Conservation (phyloP, 2,329 filamentous ascomycete genomes). For the Fonsecaea monophora region DNA sequence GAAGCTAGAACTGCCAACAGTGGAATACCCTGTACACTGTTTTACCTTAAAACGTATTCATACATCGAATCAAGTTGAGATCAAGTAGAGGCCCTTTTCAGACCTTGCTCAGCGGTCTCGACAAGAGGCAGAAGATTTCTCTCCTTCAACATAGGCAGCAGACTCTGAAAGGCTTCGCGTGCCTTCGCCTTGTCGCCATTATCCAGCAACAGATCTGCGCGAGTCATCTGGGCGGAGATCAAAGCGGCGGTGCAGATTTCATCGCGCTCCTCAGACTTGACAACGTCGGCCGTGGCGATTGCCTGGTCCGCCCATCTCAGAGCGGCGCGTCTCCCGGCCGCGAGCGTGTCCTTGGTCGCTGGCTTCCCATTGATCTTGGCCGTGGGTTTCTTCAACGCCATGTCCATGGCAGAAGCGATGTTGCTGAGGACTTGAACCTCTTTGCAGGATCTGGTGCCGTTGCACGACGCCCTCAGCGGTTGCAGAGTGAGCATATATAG, state of each 20-base stretch:
- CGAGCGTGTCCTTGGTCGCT: slow-evolving; percentile 33
- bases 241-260: slow-evolving; percentile 36
- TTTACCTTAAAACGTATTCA: not conserved
- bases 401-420: slow-evolving; percentile 39
- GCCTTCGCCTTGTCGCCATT: slow-evolving; percentile 36
- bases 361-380: slow-evolving; percentile 40
- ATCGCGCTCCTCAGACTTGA: slow-evolving; percentile 36
- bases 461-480: slow-evolving; percentile 37
- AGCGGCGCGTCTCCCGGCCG: slow-evolving; percentile 33
- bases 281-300: slow-evolving; percentile 35
- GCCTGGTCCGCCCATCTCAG: slow-evolving; percentile 40
- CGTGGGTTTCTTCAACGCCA: slow-evolving; percentile 38
- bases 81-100: too few species aligned
- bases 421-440: slow-evolving; percentile 40
- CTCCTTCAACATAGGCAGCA: slow-evolving; percentile 37
- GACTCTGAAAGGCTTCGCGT: slow-evolving; percentile 32
- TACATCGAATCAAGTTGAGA: not conserved
- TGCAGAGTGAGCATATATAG: slow-evolving; percentile 40
- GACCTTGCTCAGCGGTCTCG: slow-evolving; percentile 35
- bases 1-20: not conserved
- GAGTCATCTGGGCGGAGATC: slow-evolving; percentile 37
- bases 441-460: slow-evolving; percentile 38
- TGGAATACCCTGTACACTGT: not conserved
- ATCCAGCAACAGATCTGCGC: slow-evolving; percentile 37
- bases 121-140: slow-evolving; percentile 34